These are phyloP conservation scores for Pythium myriotylum DNA, from an alignment of 352 stramenopile species.

Conservation along the genomic window DNA sequence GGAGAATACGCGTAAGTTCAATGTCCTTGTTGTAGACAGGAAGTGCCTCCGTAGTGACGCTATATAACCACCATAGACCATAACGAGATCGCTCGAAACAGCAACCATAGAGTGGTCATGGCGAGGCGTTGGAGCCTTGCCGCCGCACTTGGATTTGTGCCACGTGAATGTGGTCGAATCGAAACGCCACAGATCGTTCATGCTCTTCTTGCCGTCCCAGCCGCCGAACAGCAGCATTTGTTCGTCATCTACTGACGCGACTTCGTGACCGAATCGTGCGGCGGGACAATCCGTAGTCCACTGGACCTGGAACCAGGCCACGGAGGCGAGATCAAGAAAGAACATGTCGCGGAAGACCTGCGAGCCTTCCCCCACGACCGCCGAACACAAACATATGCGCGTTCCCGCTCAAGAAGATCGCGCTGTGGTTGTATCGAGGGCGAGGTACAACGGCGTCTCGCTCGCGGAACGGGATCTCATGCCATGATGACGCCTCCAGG, in stretches of 20 bases:
- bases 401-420: conserved; percentile 62
- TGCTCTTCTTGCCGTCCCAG: conserved; percentile 80
- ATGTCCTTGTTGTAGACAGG: conserved; percentile 81
- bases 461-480: conserved; percentile 59
- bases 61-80: conserved; percentile 88
- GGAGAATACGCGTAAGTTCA: conserved; percentile 42
- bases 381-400: conserved; percentile 83
- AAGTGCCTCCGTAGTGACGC: conserved; percentile 42
- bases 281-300: conserved; percentile 81
- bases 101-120: conserved; percentile 76
- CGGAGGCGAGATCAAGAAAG: conserved; percentile 83
- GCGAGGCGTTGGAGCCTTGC: conserved; percentile 63
- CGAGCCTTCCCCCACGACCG: conserved; percentile 46
- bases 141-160: conserved; percentile 63
- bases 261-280: conserved; percentile 73
- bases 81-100: conserved; percentile 34
- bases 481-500: conserved; percentile 76
- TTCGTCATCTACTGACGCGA: conserved; percentile 59
- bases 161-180: conserved; percentile 74
- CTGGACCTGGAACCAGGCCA: conserved; percentile 86
- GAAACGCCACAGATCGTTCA: conserved; percentile 79
- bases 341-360: conserved; percentile 85
- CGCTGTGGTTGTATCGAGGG: conserved; percentile 88
- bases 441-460: conserved; percentile 49
- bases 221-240: conserved; percentile 89